Conservation (phyloP, 768 basidiomycete species). For the Amanita polypyramis region DNA sequence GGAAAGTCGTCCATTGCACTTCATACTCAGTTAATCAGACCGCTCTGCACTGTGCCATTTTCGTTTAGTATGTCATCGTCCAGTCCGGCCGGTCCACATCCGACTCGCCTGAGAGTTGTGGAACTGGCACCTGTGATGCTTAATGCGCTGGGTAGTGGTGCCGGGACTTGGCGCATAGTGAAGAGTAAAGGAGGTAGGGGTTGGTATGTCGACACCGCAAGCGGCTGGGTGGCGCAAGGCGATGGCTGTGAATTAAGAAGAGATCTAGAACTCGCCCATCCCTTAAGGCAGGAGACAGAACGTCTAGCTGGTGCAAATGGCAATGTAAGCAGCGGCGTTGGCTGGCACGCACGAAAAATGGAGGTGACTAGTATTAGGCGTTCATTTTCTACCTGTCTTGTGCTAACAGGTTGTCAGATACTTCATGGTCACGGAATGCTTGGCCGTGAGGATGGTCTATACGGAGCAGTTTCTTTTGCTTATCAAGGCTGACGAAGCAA, state of each 20-base stretch:
- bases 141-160: slow-evolving; percentile 64
- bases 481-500: slow-evolving; percentile 61
- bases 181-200: slow-evolving; percentile 87
- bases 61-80: slow-evolving; percentile 39
- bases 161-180: slow-evolving; percentile 82
- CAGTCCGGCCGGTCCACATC: slow-evolving; percentile 26
- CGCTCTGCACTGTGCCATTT: slow-evolving; percentile 73
- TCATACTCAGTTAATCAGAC: slow-evolving; percentile 69
- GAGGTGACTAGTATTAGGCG: slow-evolving; percentile 54
- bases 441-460: slow-evolving; percentile 87
- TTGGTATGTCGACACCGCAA: slow-evolving; percentile 89
- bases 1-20: slow-evolving; percentile 68
- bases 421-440: slow-evolving; percentile 86
- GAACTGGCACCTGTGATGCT: slow-evolving; percentile 73
- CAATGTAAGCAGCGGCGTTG: slow-evolving; percentile 83
- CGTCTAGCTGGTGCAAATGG: slow-evolving; percentile 73
- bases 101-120: slow-evolving; percentile 76
- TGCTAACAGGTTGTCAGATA: slow-evolving; percentile 33
- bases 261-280: slow-evolving; percentile 50
- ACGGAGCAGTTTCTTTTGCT: slow-evolving; percentile 90
- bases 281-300: slow-evolving; percentile 61
- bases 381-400: neutral
- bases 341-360: slow-evolving; percentile 97
- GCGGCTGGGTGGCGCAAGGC: slow-evolving; percentile 59
- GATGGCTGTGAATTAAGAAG: slow-evolving; percentile 39